These are phyloP conservation scores for Puccinellia tenuiflora DNA, from an alignment of 176 grass and related monocot species.

Conservation along the genomic window DNA sequence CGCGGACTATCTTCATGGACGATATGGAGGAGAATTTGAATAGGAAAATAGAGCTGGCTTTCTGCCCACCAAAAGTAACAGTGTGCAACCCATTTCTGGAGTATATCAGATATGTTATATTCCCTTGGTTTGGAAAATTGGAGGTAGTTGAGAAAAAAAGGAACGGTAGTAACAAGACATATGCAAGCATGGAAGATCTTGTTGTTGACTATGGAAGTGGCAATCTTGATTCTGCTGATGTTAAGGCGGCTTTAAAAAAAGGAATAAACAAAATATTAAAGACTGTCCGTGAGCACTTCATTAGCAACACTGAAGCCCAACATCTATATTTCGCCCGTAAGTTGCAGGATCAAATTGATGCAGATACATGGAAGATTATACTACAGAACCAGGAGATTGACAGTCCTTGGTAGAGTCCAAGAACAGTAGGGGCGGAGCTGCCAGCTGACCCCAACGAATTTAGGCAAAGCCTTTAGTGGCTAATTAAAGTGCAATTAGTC, in stretches of 20 bases:
- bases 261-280: conserved; percentile 39
- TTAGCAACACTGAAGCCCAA: neutral
- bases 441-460: neutral
- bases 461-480: neutral
- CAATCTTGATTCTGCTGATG: conserved; percentile 39
- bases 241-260: conserved; percentile 49
- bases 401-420: neutral
- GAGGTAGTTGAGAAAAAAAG: conserved; percentile 36
- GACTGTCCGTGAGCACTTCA: neutral
- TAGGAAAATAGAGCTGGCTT: neutral
- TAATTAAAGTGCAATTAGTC: neutral
- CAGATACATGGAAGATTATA: neutral
- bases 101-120: conserved; percentile 47
- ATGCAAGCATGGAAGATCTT: conserved; percentile 48
- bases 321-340: neutral
- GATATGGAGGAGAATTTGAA: neutral
- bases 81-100: conserved; percentile 50
- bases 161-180: conserved; percentile 10
- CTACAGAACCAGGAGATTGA: neutral
- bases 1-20: neutral
- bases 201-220: conserved; percentile 44
- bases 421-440: neutral
- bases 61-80: conserved; percentile 14
- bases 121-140: conserved; percentile 46
- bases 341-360: neutral